These are phyloP conservation scores for Ampelocalamus luodianensis DNA, from an alignment of 176 grass and related monocot genomes.

Conservation along the genomic window DNA sequence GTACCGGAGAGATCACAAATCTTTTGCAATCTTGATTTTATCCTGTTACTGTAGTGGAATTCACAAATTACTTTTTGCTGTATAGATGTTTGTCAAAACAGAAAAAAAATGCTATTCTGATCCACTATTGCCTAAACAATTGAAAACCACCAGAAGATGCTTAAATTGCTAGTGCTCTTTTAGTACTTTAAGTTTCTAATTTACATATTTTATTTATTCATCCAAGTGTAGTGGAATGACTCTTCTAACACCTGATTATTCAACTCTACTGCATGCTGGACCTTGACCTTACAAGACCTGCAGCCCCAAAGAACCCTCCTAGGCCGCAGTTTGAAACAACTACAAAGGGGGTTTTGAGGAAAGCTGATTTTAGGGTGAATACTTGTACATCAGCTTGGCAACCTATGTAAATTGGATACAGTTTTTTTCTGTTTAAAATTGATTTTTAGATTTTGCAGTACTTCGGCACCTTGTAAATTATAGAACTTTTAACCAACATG, in stretches of 20 bases:
- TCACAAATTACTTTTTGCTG: not conserved
- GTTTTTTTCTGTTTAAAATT: constrained; percentile 31
- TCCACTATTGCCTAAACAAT: constrained; percentile 11
- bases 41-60: not conserved
- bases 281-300: constrained; percentile 85
- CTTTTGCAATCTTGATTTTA: constrained; percentile 10
- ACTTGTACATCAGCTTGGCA: constrained; percentile 27
- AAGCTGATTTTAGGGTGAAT: constrained; percentile 97
- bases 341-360: constrained; percentile 75
- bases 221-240: constrained; percentile 22
- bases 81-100: constrained; percentile 32
- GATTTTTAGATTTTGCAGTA: not conserved
- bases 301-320: constrained; percentile 43
- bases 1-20: not conserved
- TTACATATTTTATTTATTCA: constrained; percentile 23
- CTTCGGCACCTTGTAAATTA: constrained; percentile 9
- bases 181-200: not conserved
- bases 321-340: constrained; percentile 70
- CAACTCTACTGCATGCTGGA: constrained; percentile 56
- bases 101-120: not conserved
- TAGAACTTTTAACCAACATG: not conserved
- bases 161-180: not conserved
- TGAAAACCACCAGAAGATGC: not conserved
- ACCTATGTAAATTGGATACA: constrained; percentile 8
- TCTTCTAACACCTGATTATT: constrained; percentile 34